Conservation (phyloP, 2,329 filamentous ascomycete species). For the Zymoseptoria crescenta region DNA sequence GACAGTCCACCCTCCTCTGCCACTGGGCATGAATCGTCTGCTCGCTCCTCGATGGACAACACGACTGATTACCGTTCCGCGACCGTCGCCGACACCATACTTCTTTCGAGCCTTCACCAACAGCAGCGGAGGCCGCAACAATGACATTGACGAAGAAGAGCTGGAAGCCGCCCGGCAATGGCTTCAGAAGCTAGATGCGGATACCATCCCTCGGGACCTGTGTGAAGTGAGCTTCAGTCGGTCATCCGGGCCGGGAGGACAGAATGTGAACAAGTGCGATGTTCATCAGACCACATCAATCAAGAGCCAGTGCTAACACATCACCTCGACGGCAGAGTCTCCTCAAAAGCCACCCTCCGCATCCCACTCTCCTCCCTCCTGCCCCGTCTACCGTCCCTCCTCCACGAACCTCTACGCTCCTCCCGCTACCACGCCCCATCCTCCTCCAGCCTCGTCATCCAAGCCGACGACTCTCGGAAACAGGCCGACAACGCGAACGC, state of each 20-base stretch:
- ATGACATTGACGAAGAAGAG: conserved; percentile 19
- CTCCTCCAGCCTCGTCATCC: conserved; percentile 50
- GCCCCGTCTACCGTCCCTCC: conserved; percentile 45
- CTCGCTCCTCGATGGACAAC: neutral
- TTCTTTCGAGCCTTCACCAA: neutral
- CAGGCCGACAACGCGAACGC: conserved; percentile 52
- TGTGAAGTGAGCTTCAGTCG: conserved; percentile 55
- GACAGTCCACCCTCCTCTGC: neutral
- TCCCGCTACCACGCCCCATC: conserved; percentile 50
- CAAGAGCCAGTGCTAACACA: neutral
- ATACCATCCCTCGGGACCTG: conserved; percentile 49
- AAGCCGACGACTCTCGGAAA: conserved; percentile 56
- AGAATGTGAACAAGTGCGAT: conserved; percentile 61
- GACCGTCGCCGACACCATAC: too few species aligned
- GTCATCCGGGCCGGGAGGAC: conserved; percentile 57
- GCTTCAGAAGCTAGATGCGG: conserved; percentile 47
- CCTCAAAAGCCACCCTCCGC: conserved; percentile 58
- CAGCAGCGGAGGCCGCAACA: conserved; percentile 1
- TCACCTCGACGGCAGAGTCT: conserved; percentile 43
- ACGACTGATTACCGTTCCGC: neutral
- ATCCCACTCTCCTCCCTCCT: conserved; percentile 47
- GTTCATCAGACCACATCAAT: neutral
- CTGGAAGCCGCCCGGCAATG: conserved; percentile 45
- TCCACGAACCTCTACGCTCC: conserved; percentile 45
- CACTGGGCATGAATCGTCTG: neutral